phyloP scores from a whole-genome alignment of 164 flowering plant species.

The Warburgia ugandensis region DNA sequence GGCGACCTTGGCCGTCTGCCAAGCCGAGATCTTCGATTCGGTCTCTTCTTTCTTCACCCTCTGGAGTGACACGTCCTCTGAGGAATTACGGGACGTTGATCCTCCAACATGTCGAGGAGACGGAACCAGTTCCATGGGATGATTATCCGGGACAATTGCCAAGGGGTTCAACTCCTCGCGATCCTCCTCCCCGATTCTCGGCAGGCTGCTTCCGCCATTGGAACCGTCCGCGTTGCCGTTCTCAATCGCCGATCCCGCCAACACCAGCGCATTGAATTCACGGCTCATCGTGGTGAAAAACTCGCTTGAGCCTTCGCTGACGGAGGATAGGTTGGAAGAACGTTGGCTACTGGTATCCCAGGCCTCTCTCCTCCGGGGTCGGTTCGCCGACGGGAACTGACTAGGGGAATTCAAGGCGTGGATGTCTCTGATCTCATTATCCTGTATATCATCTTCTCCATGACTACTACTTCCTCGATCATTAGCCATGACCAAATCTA shows the following conservation, averaged over 20 bases:
- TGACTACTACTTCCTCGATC: constrained; percentile 18
- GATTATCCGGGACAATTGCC: constrained; percentile 37
- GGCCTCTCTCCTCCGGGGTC: constrained; percentile 23
- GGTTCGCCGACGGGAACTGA: constrained; percentile 11
- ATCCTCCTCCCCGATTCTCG: constrained; percentile 9
- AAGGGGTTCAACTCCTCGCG: constrained; percentile 31
- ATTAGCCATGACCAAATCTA: no score
- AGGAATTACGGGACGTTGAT: background rate
- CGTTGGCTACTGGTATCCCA: constrained; percentile 50
- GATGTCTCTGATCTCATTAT: constrained; percentile 49
- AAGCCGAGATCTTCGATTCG: constrained; percentile 84
- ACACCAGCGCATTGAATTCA: constrained; percentile 39
- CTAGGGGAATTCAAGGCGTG: constrained; percentile 47
- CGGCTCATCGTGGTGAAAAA: constrained; percentile 25
- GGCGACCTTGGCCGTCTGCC: constrained; percentile 84
- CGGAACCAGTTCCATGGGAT: constrained; percentile 18
- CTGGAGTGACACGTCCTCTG: constrained; percentile 36
- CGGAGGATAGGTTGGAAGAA: constrained; percentile 35
- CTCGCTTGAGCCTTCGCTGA: constrained; percentile 32
- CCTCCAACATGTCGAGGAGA: constrained; percentile 16
- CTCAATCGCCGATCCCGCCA: constrained; percentile 28
- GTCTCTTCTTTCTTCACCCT: constrained; percentile 86
- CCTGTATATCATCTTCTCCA: constrained; percentile 9
- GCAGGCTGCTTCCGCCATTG: background rate
- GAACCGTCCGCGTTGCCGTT: background rate